These are phyloP conservation scores for Capsicum rhomboideum DNA, from an alignment of 257 asterid species.

Conservation along the genomic window DNA sequence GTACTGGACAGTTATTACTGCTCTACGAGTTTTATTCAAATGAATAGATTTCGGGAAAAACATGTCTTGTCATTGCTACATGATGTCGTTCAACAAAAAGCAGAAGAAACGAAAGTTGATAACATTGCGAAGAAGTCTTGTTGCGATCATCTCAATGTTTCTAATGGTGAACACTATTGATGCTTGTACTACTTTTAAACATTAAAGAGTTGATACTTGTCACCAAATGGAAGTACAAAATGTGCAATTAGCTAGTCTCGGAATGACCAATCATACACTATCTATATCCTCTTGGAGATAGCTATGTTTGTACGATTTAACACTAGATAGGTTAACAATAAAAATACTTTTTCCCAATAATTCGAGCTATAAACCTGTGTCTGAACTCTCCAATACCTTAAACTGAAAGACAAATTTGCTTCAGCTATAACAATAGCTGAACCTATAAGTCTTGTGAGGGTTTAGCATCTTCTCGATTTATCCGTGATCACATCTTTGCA, in stretches of 20 bases:
- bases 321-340: background rate
- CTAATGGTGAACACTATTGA: background rate
- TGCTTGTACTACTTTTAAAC: background rate
- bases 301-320: background rate
- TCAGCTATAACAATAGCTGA: background rate
- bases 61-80: background rate
- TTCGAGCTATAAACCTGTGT: background rate
- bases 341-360: background rate
- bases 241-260: background rate
- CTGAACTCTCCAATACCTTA: background rate
- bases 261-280: background rate
- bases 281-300: background rate
- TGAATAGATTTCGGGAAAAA: background rate
- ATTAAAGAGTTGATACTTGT: background rate
- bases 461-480: background rate
- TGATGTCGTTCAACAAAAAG: background rate
- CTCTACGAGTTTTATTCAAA: background rate
- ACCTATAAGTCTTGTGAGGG: background rate
- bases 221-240: background rate
- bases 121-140: background rate
- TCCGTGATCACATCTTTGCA: constrained; percentile 47
- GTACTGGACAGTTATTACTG: background rate
- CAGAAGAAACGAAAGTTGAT: background rate
- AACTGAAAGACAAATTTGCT: background rate
- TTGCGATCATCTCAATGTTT: background rate